Evolutionary conservation across 2,329 filamentous ascomycete species (phyloP).

Genomic region (Huntiella decipiens): DNA sequence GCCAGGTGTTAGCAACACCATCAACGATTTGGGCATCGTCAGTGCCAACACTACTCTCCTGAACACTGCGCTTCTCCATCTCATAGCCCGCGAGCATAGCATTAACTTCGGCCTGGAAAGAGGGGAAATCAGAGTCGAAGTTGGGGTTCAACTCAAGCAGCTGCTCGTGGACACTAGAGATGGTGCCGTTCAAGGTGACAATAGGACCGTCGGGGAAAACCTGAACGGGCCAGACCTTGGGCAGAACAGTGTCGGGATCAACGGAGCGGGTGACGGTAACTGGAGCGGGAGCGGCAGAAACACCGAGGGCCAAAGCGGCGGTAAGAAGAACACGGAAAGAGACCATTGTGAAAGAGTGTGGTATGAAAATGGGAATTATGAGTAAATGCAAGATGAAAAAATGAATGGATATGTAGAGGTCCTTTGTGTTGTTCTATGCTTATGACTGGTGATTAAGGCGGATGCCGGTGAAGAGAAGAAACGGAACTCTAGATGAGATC

Average conservation of each 20-base stretch:
- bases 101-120: constrained; percentile 7
- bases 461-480: neutral
- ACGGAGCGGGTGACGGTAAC: neutral
- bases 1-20: constrained; percentile 6
- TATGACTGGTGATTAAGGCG: neutral
- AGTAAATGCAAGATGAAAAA: neutral
- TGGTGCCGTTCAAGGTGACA: constrained; percentile 12
- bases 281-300: constrained; percentile 1
- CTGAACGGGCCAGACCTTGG: constrained; percentile 12
- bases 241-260: constrained; percentile 1
- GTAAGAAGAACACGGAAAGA: constrained; percentile 6
- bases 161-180: constrained; percentile 12
- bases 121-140: constrained; percentile 12
- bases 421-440: too few relatives aligned
- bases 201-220: constrained; percentile 10
- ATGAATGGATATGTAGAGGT: neutral
- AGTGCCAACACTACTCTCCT: neutral
- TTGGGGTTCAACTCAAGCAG: constrained; percentile 13
- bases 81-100: constrained; percentile 1
- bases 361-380: neutral
- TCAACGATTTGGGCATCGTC: neutral
- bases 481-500: too few relatives aligned
- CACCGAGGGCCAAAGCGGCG: constrained; percentile 5
- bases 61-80: neutral
- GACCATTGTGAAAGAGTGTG: constrained; percentile 4